Evolutionary conservation across 2,329 filamentous ascomycete species (phyloP).

Genomic region (Pseudogymnoascus sp.): DNA sequence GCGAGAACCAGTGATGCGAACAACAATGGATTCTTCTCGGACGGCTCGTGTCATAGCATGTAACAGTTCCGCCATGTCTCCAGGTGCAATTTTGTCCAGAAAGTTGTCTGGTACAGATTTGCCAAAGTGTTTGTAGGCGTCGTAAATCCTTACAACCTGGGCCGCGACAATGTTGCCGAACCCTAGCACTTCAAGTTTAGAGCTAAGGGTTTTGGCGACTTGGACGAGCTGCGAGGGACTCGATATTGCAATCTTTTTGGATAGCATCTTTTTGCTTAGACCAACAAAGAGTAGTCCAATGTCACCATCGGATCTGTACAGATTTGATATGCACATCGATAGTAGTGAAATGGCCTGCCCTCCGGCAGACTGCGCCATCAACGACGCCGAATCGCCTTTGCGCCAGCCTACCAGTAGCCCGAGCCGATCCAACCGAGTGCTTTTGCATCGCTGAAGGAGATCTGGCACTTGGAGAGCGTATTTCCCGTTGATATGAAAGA

Average conservation of each 20-base stretch:
- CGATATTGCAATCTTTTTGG: background rate
- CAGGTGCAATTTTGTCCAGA: background rate
- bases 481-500: constrained; percentile 14
- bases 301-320: background rate
- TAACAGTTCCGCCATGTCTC: background rate
- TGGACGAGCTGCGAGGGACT: background rate
- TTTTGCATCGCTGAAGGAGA: constrained; percentile 12
- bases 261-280: background rate
- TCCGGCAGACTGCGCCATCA: constrained; percentile 5
- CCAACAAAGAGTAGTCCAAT: background rate
- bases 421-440: constrained; percentile 10
- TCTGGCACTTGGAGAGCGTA: constrained; percentile 13
- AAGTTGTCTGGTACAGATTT: background rate
- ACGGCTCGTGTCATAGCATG: background rate
- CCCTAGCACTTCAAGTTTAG: background rate
- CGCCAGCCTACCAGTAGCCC: constrained; percentile 16
- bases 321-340: background rate
- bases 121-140: background rate
- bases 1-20: background rate
- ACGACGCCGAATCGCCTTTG: constrained; percentile 14
- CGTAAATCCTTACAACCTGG: background rate
- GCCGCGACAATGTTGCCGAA: background rate
- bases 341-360: background rate
- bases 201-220: constrained; percentile 12
- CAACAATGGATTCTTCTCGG: background rate